Base-by-base conservation (phyloP, 176 grass and related monocot genomes). In the Carex myosuroides region DNA sequence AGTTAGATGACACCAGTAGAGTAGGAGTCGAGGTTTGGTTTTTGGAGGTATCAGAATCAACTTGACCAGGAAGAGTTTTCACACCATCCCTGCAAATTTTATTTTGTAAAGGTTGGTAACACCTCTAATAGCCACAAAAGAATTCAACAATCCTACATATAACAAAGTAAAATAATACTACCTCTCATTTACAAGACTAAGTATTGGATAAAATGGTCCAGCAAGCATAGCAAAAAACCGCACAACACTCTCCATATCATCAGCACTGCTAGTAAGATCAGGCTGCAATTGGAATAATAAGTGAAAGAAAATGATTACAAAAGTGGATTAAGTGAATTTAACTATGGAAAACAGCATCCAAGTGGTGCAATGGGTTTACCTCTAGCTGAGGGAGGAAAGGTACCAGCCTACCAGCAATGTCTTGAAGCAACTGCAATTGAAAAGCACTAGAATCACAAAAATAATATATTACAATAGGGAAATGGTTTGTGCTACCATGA, bases 181-280 rank as follows among this genome's bases (percentile, higher is more conserved):
- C 95, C 95, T 98, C 89, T 98, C 90, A 65, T 88, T 93, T 88
- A 91, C 84, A 88, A 98, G 92, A 71, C 79, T 87, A 39, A 98
- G 90, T 78, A 98, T 90, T 2, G 95, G 92, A 84, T 91, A 98
- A 82, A 98, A 94, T 84, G 95, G 95, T 9, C 95, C 95, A 87
- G 90, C 92, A 85, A 98, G 92, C 84, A 94, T 87, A 76, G 90
- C 92, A 78, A 98, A 87, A 85, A 98, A 94, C 1, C 68, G 87
- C 54, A 93, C 84, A 39, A 83, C 94, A 82, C 60, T 90, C 67
- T 98, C 92, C 46, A 90, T 89, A 65, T 85, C 84, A 70, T 94
- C 95, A 39, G 70, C 13, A 12, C 93, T n/a, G 60, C 82, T 94
- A 77, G 83, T 90, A 86, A 98, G 87, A 79, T 94, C 95, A 87